Conservation (phyloP, 2,329 filamentous ascomycete species). For the Monilinia polystroma region DNA sequence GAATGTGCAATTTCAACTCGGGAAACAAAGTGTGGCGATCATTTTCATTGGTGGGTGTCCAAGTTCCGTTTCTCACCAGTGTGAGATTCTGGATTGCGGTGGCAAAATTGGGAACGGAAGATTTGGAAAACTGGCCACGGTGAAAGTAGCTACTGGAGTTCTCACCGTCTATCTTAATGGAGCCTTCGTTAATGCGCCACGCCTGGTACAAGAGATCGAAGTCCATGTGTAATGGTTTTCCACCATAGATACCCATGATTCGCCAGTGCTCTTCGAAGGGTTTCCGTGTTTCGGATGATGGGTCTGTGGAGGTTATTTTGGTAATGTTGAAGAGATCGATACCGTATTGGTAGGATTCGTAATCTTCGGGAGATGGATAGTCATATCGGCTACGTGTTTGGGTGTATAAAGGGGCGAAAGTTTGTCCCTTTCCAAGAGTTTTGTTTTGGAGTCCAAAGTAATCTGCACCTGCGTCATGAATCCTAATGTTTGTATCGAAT, state of each 20-base stretch:
- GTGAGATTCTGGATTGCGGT: background rate
- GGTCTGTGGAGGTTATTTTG: background rate
- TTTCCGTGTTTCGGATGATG: background rate
- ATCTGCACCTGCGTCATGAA: background rate
- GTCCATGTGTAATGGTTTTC: background rate
- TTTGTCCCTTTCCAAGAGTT: background rate
- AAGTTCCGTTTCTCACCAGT: slow-evolving; percentile 2
- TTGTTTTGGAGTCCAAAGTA: background rate
- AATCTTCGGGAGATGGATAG: background rate
- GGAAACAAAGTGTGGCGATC: background rate
- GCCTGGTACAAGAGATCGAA: slow-evolving; percentile 5
- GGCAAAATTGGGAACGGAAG: background rate
- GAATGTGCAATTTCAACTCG: background rate
- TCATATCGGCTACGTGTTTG: background rate
- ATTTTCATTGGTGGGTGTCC: background rate
- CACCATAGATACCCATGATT: background rate
- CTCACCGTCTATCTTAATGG: background rate
- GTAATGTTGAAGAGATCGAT: slow-evolving; percentile 4
- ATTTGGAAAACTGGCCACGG: background rate
- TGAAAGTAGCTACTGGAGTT: background rate
- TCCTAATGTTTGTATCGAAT: slow-evolving; percentile 7
- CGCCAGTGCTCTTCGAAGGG: background rate
- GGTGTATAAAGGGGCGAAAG: background rate
- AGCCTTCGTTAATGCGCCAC: slow-evolving; percentile 11
- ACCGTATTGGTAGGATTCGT: background rate